Conservation (phyloP, 179 eudicot species). For the Nepenthes alata region DNA sequence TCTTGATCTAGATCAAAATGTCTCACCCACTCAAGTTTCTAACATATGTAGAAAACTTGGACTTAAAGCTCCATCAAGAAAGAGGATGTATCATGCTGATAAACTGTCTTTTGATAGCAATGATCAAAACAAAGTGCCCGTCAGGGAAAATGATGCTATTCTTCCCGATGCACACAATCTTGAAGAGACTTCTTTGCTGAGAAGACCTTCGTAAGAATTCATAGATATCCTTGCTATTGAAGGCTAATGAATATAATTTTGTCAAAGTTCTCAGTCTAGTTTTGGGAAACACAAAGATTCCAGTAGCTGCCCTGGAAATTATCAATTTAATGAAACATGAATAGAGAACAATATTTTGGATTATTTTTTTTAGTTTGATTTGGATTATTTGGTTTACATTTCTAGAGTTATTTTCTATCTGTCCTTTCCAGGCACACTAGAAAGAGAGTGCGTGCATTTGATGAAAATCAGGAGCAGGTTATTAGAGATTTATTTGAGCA, state of each 20-base stretch:
- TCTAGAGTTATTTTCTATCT: too few species aligned
- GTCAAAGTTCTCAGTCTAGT: not conserved
- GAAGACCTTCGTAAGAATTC: slow-evolving; percentile 36
- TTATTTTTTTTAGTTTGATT: too few species aligned
- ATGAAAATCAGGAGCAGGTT: slow-evolving; percentile 48
- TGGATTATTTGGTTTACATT: too few species aligned
- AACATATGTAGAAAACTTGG: slow-evolving; percentile 57
- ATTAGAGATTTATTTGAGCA: slow-evolving; percentile 66
- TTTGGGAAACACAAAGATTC: too few species aligned
- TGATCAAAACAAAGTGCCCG: slow-evolving; percentile 16
- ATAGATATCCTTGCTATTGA: not conserved
- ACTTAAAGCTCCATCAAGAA: slow-evolving; percentile 32
- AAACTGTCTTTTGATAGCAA: slow-evolving; percentile 3
- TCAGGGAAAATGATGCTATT: slow-evolving; percentile 11
- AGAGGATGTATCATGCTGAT: slow-evolving; percentile 19
- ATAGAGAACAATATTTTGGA: too few species aligned
- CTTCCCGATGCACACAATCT: slow-evolving; percentile 16
- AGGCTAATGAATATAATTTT: not conserved
- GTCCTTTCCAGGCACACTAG: slow-evolving; percentile 43
- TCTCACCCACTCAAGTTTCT: slow-evolving; percentile 56
- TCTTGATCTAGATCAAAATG: slow-evolving; percentile 43
- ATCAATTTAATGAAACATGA: too few species aligned
- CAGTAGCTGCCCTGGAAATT: too few species aligned
- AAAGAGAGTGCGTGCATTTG: slow-evolving; percentile 66
- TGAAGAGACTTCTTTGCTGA: slow-evolving; percentile 21